A percentile compares a stretch with the other conserved stretches of the same genome.
These are phyloP conservation scores for Ceratocystis papillata DNA, from an alignment of 2,329 filamentous ascomycete species.

Conservation along the genomic window DNA sequence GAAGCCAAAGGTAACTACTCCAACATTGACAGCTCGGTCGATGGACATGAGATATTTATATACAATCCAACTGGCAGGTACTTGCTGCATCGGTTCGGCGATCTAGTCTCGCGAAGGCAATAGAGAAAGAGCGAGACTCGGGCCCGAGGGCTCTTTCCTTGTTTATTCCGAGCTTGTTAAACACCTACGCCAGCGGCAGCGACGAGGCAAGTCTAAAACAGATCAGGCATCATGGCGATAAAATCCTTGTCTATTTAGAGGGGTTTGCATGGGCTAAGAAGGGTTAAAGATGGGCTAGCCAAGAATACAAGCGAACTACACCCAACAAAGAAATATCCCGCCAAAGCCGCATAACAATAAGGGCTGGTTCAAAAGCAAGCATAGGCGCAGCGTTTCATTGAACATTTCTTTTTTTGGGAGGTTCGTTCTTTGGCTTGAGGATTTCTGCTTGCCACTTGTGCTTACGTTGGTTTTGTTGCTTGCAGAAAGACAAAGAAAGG, in stretches of 20 bases:
- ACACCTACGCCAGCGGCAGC: neutral
- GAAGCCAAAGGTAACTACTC: neutral
- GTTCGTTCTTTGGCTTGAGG: neutral
- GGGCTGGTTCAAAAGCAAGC: neutral
- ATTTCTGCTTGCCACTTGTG: neutral
- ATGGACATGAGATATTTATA: neutral
- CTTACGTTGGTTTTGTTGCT: slow-evolving; percentile 12
- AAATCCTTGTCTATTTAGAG: neutral
- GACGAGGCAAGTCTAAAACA: neutral
- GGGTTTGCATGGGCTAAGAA: neutral
- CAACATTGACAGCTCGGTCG: neutral
- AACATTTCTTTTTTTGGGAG: neutral
- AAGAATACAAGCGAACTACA: neutral
- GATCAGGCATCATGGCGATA: neutral
- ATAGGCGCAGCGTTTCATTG: slow-evolving; percentile 5
- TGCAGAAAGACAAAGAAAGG: neutral
- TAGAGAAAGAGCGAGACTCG: neutral
- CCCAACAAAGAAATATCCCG: neutral
- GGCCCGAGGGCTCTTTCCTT: slow-evolving; percentile 6
- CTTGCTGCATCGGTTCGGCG: neutral
- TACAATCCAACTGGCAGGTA: neutral
- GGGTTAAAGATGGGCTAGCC: neutral
- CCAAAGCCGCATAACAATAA: neutral
- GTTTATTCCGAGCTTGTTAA: neutral
- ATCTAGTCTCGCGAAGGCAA: neutral